phyloP scores from a whole-genome alignment of 106 monocot species.

The Posidonia australis region DNA sequence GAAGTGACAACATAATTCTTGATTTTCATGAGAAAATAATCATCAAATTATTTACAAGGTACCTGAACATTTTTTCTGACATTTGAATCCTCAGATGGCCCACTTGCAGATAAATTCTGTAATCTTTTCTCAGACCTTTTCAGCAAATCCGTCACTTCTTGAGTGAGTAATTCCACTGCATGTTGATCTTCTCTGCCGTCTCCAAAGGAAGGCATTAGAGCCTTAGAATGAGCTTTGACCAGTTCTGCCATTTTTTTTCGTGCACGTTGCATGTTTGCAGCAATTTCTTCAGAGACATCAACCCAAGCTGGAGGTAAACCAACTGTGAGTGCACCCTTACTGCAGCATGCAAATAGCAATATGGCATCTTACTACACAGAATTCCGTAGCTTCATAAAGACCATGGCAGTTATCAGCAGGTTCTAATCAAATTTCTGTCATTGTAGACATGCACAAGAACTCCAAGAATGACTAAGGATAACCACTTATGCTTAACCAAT shows the following conservation, averaged over 20 bases:
- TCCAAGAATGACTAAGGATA: too few species aligned
- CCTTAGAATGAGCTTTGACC: conserved; percentile 79
- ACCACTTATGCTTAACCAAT: too few species aligned
- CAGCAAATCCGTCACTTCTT: conserved; percentile 69
- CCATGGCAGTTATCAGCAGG: neutral
- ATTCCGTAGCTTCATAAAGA: neutral
- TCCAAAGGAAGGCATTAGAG: conserved; percentile 96
- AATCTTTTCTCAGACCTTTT: conserved; percentile 76
- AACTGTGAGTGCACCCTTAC: conserved; percentile 49
- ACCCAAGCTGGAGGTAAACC: conserved; percentile 98
- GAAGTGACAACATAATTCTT: neutral
- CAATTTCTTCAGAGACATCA: conserved; percentile 88
- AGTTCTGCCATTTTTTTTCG: conserved; percentile 80
- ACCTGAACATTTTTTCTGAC: conserved; percentile 98
- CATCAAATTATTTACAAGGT: neutral
- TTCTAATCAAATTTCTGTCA: neutral
- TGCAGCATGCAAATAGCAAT: conserved; percentile 24
- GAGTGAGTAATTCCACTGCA: conserved; percentile 75
- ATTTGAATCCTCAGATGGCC: conserved; percentile 79
- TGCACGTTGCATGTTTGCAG: conserved; percentile 65
- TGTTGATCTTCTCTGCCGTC: conserved; percentile 76
- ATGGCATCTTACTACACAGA: neutral
- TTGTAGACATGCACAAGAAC: neutral
- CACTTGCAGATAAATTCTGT: conserved; percentile 55
- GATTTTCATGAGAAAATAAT: neutral